Conservation (phyloP, 306 rosid species). For the Quercus agrifolia region DNA sequence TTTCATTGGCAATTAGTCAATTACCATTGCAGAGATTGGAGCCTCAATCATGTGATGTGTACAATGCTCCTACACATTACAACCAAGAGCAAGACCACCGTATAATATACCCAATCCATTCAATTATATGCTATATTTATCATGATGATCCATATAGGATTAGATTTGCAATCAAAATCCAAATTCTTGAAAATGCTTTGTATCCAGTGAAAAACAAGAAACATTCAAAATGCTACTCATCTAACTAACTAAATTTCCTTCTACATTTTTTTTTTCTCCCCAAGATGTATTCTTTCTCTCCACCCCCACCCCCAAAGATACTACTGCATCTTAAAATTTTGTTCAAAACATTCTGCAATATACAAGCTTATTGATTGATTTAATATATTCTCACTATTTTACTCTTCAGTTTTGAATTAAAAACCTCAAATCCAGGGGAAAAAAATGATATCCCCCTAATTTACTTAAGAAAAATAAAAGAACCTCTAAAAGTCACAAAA, state of each 20-base stretch:
- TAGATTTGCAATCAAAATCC: not conserved
- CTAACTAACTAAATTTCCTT: not conserved
- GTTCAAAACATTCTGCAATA: not conserved
- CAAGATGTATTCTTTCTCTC: not conserved
- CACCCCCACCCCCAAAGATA: too few species aligned
- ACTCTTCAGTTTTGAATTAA: too few species aligned
- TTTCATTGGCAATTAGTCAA: not conserved
- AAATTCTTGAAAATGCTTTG: not conserved
- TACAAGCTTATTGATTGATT: not conserved
- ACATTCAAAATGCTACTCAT: not conserved
- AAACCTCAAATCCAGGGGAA: too few species aligned
- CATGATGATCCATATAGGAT: not conserved
- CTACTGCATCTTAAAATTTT: not conserved
- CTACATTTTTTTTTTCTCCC: not conserved
- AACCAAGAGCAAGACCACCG: not conserved
- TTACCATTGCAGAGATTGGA: not conserved
- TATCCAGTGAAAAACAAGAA: not conserved
- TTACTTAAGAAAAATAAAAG: not conserved
- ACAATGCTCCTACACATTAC: not conserved
- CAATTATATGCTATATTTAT: not conserved
- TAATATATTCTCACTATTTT: too few species aligned
- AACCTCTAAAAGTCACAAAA: not conserved
- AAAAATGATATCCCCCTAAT: too few species aligned
- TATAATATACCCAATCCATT: not conserved
- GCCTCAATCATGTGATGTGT: not conserved